Percentiles rank a stretch among this genome's conserved stretches.
Conservation (phyloP, 441 rosid genomes). For the Euphorbia celastroides region DNA sequence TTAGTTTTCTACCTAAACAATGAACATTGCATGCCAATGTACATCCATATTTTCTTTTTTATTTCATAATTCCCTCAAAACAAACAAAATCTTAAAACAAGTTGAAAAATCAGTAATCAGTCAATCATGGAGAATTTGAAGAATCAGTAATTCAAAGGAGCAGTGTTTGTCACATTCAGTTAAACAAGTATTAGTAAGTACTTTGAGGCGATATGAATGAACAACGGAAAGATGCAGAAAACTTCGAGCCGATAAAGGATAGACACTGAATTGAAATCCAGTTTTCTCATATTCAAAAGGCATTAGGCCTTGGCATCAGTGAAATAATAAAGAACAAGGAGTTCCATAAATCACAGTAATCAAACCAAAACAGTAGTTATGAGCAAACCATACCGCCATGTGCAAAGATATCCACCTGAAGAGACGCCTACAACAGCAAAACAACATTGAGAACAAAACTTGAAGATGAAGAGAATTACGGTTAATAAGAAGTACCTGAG, state of each 20-base stretch:
- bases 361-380: background rate
- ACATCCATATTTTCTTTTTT: background rate
- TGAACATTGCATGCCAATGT: background rate
- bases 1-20: background rate
- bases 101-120: background rate
- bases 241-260: background rate
- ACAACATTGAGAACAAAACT: background rate
- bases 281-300: background rate
- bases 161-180: too few relatives aligned
- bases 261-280: constrained; percentile 3
- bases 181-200: background rate
- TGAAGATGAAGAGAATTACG: background rate
- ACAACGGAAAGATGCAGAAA: background rate
- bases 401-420: constrained; percentile 80
- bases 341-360: background rate
- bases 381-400: constrained; percentile 62
- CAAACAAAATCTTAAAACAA: background rate
- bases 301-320: background rate
- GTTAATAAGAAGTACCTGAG: constrained; percentile 47
- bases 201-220: background rate
- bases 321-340: background rate
- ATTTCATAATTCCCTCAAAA: background rate
- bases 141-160: background rate
- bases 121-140: too few relatives aligned
- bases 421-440: constrained; percentile 49